Conservation (phyloP, 2,329 filamentous ascomycete species). For the Monosporascus sp. region DNA sequence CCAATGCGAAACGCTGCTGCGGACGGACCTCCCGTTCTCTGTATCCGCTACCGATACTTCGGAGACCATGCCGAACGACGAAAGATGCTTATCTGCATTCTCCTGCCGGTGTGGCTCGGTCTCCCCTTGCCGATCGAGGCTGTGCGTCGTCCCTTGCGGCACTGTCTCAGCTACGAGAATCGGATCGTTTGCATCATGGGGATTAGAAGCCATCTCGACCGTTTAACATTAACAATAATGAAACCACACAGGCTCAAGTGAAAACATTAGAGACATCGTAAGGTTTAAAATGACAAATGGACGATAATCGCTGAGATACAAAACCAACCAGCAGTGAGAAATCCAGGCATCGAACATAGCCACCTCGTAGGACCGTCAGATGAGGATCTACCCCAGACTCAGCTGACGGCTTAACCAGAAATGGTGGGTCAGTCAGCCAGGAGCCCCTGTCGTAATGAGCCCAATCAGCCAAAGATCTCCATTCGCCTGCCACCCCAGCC, state of each 20-base stretch:
- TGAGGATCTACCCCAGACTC: neutral
- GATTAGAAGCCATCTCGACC: constrained; percentile 1
- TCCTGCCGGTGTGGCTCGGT: neutral
- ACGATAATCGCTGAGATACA: neutral
- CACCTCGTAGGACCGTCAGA: neutral
- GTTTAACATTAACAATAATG: neutral
- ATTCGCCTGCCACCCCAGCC: no score
- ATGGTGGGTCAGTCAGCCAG: neutral
- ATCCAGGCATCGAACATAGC: neutral
- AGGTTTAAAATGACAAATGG: neutral
- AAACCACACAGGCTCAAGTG: neutral
- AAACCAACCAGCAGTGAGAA: neutral
- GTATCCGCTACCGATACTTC: neutral
- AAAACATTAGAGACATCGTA: neutral
- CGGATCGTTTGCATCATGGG: neutral
- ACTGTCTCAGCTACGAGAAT: constrained; percentile 4
- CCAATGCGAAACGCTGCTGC: constrained; percentile 25
- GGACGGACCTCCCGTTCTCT: constrained; percentile 14
- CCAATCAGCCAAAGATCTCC: no score
- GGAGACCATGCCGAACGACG: neutral
- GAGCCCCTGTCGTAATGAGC: neutral
- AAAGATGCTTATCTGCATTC: neutral
- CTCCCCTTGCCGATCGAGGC: neutral
- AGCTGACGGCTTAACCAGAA: neutral
- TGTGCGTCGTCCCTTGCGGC: neutral